Evolutionary conservation across 2,329 filamentous ascomycete species (phyloP).

Genomic region (Fusarium illudens): DNA sequence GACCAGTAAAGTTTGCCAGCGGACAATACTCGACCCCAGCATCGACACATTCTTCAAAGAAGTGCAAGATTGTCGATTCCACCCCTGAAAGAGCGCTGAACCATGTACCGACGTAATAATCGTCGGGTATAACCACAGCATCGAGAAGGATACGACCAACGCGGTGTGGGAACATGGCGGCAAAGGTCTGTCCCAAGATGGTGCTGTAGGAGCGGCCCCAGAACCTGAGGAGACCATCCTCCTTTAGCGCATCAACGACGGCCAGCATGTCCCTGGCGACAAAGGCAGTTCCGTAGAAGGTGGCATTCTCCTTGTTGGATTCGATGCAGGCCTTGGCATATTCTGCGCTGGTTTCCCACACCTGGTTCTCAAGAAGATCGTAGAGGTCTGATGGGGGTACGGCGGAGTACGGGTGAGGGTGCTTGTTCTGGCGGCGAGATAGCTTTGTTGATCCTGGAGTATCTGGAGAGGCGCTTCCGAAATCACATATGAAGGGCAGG

Average conservation of each 20-base stretch:
- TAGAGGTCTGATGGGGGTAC: background rate
- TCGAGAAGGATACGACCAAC: slow-evolving; percentile 30
- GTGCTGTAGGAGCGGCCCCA: slow-evolving; percentile 42
- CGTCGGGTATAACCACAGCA: slow-evolving; percentile 10
- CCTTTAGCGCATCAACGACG: slow-evolving; percentile 48
- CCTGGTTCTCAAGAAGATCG: background rate
- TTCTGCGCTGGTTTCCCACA: background rate
- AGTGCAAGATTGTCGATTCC: background rate
- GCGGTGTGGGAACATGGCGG: slow-evolving; percentile 32
- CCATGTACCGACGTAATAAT: slow-evolving; percentile 5
- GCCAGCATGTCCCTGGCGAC: slow-evolving; percentile 50
- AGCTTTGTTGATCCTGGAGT: background rate
- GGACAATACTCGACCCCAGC: slow-evolving; percentile 1
- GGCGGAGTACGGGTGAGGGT: background rate
- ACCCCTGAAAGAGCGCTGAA: background rate
- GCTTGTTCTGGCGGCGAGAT: background rate
- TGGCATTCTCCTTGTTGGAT: slow-evolving; percentile 35
- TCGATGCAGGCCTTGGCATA: slow-evolving; percentile 31
- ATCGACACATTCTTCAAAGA: slow-evolving; percentile 14
- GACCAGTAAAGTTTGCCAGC: slow-evolving; percentile 6
- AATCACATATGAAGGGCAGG: slow-evolving; percentile 9
- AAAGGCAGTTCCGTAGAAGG: slow-evolving; percentile 45
- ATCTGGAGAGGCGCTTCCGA: background rate
- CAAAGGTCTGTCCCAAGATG: slow-evolving; percentile 24
- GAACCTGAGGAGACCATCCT: slow-evolving; percentile 46